These are phyloP conservation scores for Lentinus polychrous DNA, from an alignment of 1,284 basidiomycete species.

Conservation along the genomic window DNA sequence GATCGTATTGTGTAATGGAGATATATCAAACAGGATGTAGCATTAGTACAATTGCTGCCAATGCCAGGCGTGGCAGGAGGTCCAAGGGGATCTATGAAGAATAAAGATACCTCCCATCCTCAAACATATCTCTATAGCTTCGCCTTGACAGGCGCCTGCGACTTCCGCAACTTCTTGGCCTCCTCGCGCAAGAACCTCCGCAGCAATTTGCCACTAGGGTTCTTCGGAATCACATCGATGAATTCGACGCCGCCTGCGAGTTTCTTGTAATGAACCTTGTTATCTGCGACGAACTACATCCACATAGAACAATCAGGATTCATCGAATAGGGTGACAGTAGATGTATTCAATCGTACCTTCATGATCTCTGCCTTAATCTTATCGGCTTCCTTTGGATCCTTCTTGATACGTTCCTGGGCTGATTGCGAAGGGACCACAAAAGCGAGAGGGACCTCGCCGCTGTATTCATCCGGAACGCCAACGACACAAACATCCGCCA, in stretches of 20 bases:
- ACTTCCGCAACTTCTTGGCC: constrained; percentile 13
- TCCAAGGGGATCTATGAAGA: too few species aligned
- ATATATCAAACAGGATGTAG: too few species aligned
- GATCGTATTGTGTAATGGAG: too few species aligned
- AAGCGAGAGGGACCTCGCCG: constrained; percentile 74
- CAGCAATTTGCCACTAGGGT: constrained; percentile 16
- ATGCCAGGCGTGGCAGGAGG: too few species aligned
- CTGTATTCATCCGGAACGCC: constrained; percentile 71
- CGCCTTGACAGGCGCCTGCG: constrained; percentile 3
- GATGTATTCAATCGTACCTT: constrained; percentile 15
- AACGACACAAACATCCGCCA: constrained; percentile 70
- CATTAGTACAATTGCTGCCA: too few species aligned
- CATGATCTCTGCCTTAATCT: constrained; percentile 18
- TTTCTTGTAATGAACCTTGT: constrained; percentile 17
- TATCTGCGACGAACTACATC: constrained; percentile 14
- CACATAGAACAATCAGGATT: not conserved
- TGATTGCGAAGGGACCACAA: constrained; percentile 47
- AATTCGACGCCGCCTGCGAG: constrained; percentile 17
- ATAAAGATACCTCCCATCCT: not conserved
- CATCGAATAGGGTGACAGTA: not conserved
- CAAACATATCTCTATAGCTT: constrained; percentile 9
- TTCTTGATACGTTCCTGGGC: constrained; percentile 33
- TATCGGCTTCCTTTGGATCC: constrained; percentile 28
- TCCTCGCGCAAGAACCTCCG: constrained; percentile 16
- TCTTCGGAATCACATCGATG: constrained; percentile 17